Conservation (phyloP, 495 filamentous ascomycete species). For the Penicillium chermesinum region DNA sequence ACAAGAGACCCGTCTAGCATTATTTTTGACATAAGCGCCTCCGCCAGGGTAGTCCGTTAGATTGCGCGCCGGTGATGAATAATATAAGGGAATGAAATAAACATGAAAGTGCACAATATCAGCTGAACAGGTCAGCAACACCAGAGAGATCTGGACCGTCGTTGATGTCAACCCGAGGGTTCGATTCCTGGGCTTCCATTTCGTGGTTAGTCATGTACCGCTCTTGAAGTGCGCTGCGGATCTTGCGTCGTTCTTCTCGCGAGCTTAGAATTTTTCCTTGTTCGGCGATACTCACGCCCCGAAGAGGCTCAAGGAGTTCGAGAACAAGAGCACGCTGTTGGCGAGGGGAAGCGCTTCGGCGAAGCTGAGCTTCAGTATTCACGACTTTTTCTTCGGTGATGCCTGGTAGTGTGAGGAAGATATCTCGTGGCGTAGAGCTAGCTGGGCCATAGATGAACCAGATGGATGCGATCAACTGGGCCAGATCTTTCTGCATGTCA, state of each 20-base stretch:
- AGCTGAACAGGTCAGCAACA: conserved; percentile 65
- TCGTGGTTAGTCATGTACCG: conserved; percentile 47
- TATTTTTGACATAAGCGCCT: conserved; percentile 12
- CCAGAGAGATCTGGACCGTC: conserved; percentile 58
- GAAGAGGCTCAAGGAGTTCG: conserved; percentile 78
- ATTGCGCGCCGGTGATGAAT: conserved; percentile 6
- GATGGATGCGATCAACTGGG: conserved; percentile 79
- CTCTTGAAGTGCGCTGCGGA: conserved; percentile 49
- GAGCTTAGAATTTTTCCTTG: conserved; percentile 70
- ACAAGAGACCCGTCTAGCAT: conserved; percentile 15
- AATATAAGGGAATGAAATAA: conserved; percentile 1
- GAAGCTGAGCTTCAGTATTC: conserved; percentile 47
- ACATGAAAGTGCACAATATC: conserved; percentile 7
- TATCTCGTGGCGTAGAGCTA: conserved; percentile 49
- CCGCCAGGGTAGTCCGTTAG: conserved; percentile 20
- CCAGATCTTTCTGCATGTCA: conserved; percentile 91
- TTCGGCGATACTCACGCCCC: conserved; percentile 87
- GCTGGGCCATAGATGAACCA: conserved; percentile 63
- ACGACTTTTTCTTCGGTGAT: conserved; percentile 43
- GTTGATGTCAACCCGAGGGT: conserved; percentile 46
- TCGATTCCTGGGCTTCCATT: conserved; percentile 43
- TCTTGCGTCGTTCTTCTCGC: conserved; percentile 47
- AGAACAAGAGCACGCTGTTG: conserved; percentile 79
- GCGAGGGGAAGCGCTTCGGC: conserved; percentile 60
- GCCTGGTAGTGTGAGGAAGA: conserved; percentile 55